Evolutionary conservation across 2,329 filamentous ascomycete genomes (phyloP), one percentile per base, ranked within the genome.

Genomic region (Aspergillus candidus): DNA sequence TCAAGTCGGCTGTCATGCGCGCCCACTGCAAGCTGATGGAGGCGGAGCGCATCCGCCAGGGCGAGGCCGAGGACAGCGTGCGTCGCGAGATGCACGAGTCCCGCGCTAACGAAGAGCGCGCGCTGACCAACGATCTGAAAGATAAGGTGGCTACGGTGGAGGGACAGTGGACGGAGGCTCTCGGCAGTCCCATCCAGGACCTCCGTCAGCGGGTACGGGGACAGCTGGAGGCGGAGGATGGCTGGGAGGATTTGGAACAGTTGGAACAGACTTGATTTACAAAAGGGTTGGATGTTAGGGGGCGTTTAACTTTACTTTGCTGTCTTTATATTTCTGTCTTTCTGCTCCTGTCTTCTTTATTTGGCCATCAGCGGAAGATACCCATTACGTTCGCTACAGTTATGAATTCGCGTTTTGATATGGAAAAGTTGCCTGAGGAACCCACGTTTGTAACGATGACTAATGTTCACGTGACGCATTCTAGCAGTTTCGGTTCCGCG

Each of bases 91-190:
- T 78, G 70, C 51, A 77, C 47, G 73, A 74, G 43, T 80, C 84
- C 55, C 77, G 79, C 42, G 68, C 69, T n/a, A 75, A 77, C 38
- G 87, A 94, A 66, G 85, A 86, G 58, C 70, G 72, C 31, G 70
- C 78, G 43, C 68, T 96, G 59, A 95, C 89, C 6, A 82, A 83
- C 38, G 91, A 96, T 60, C 68, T 97, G 53, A 93, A 97, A 69
- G 91, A 96, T 59, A 94, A 94, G 68, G 93, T 96, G 2, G 80
- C 84, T 29, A 80, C 90, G 51, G 87, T 97, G 30, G 89, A 95
- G 67, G 85, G 88, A 43, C 88, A 94, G 68, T 97, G 93, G 91
- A 75, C 78, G 31, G 86, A 88, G 57, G 89, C 87, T 4, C 72
- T 97, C n/a, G 91, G 90, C 1, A 82, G 83, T 50, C 80, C 82